Conservation (phyloP, 2,329 filamentous ascomycete species). For the Monilinia laxa region DNA sequence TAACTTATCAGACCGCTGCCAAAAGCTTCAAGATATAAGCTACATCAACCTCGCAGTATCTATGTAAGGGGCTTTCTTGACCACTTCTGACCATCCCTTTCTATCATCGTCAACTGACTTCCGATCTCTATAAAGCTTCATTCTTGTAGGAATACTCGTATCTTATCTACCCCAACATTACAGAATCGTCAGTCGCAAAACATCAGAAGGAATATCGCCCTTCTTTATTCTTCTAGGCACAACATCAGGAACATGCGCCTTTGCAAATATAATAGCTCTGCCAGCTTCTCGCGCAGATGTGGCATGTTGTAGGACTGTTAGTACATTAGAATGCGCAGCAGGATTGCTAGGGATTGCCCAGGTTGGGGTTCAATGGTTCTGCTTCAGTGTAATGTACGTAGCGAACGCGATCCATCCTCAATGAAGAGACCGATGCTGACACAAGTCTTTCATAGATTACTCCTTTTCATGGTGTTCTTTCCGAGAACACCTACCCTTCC, state of each 20-base stretch:
- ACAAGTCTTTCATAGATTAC: slow-evolving; percentile 58
- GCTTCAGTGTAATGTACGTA: slow-evolving; percentile 84
- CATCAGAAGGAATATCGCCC: slow-evolving; percentile 91
- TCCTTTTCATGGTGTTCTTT: slow-evolving; percentile 95
- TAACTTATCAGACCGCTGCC: slow-evolving; percentile 44
- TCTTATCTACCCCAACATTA: slow-evolving; percentile 95
- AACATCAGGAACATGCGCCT: slow-evolving; percentile 81
- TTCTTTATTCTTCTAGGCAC: slow-evolving; percentile 94
- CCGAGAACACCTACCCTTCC: slow-evolving; percentile 57
- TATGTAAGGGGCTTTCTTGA: slow-evolving; percentile 44
- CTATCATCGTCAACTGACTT: neutral
- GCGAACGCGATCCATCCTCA: neutral
- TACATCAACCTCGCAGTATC: slow-evolving; percentile 54
- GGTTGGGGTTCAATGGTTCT: slow-evolving; percentile 87
- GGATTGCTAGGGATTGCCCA: slow-evolving; percentile 87
- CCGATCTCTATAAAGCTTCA: slow-evolving; percentile 47
- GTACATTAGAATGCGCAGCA: slow-evolving; percentile 77
- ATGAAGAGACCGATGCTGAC: slow-evolving; percentile 14
- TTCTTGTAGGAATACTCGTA: slow-evolving; percentile 82
- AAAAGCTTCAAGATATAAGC: slow-evolving; percentile 51
- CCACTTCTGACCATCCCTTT: neutral
- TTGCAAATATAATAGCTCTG: slow-evolving; percentile 88
- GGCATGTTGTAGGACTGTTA: slow-evolving; percentile 80
- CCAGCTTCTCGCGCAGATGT: slow-evolving; percentile 82
- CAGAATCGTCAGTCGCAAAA: slow-evolving; percentile 81